phyloP scores from a whole-genome alignment of 306 rosid genomes.

The Quercus rubra region DNA sequence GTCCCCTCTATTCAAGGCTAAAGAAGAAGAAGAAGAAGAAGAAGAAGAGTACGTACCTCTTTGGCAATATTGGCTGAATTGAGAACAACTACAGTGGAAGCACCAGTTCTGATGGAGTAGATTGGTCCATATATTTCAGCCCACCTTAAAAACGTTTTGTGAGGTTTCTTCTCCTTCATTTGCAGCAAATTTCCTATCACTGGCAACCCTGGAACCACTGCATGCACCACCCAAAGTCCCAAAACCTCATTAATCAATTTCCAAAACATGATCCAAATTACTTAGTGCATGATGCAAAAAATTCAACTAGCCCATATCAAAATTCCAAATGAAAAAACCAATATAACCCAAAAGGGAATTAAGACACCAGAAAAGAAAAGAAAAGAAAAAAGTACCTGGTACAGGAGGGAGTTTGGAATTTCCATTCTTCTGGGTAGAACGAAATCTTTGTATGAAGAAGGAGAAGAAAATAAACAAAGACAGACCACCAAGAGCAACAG shows the following conservation, averaged over 20 bases:
- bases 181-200: constrained; percentile 85
- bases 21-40: too few relatives aligned
- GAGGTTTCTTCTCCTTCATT: constrained; percentile 91
- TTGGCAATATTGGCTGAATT: constrained; percentile 63
- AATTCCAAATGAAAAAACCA: not conserved
- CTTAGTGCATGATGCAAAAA: not conserved
- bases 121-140: constrained; percentile 70
- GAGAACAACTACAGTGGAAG: constrained; percentile 81
- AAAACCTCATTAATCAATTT: not conserved
- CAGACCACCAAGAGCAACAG: constrained; percentile 42
- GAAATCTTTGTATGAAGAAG: not conserved
- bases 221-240: constrained; percentile 35
- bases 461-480: constrained; percentile 33
- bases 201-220: constrained; percentile 82
- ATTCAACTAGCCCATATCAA: too few relatives aligned
- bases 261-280: not conserved
- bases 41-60: constrained; percentile 44
- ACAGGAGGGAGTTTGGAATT: constrained; percentile 48
- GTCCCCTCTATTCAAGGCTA: too few relatives aligned
- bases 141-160: constrained; percentile 75
- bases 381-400: constrained; percentile 41
- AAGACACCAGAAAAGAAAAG: not conserved
- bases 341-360: not conserved
- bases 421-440: constrained; percentile 3
- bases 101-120: constrained; percentile 74